Base-by-base conservation (phyloP, 2,329 filamentous ascomycete genomes). In the Paecilomyces fulvus region DNA sequence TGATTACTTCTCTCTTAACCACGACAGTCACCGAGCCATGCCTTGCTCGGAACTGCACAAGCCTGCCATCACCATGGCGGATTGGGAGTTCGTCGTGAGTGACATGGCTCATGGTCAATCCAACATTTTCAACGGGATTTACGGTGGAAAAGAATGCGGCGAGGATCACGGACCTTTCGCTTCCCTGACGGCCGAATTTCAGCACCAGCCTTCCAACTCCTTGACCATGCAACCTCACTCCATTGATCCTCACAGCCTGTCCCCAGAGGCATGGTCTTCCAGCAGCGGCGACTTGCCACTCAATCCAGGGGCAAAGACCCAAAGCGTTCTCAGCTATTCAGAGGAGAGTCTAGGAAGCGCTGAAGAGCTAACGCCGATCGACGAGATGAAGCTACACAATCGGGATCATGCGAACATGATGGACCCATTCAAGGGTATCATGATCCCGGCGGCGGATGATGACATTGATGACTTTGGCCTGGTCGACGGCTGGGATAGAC, bases 31-130 rank as follows among this genome's bases (percentile, higher is more conserved):
- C 33, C 64, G 61, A 33, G 58, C 60, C 10, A 60, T 68, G 60
- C 67, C 67, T 73, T 80, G 8, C 73, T 84, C 51, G 71, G 73
- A 81, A 67, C 65, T 65, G 63, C 65, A 70, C 63, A 49, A 71
- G 61, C 56, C 69, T 2, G 74, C 73, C 14, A 79, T 86, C 11
- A 84, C 84, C 0, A 75, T 85, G 8, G 79, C 84, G 0, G 89
- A 94, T 64, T 95, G 90, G 91, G 90, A 95, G 70, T 84, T 86
- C 1, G 79, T 95, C 0, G 79, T 95, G 1, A 86, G 87, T 3
- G 87, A 86, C 21, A 84, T 95, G 69, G 90, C 95, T 64, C 85
- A 85, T 33, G 89, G 89, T 0, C 82, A 87, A 61, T 83, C 86
- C 55, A 95, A 92, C 66, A 87, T 95, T n/a, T 94, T 78, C 58